A percentile compares a stretch with the other conserved stretches of the same genome.
Conservation (phyloP, 2,329 filamentous ascomycete species). For the Scortechinia acanthostroma region DNA sequence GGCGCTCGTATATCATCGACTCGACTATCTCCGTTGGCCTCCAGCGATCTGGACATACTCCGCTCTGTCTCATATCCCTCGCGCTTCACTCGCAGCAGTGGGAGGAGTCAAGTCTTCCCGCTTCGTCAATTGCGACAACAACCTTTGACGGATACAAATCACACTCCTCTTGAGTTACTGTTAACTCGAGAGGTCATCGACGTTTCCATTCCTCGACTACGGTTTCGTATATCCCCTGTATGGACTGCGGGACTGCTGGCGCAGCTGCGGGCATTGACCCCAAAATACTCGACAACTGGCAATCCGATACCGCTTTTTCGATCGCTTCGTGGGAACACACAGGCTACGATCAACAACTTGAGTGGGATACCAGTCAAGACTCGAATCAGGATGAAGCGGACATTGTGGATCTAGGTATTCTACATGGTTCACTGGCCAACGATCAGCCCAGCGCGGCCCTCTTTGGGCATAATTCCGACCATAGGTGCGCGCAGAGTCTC, state of each 20-base stretch:
- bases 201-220: too few relatives aligned
- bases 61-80: too few relatives aligned
- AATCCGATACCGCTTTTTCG: constrained; percentile 18
- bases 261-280: constrained; percentile 27
- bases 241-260: constrained; percentile 23
- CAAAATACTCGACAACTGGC: constrained; percentile 28
- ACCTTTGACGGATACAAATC: too few relatives aligned
- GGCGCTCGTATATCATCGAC: too few relatives aligned
- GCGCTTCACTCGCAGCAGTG: too few relatives aligned
- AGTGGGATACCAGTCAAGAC: constrained; percentile 27
- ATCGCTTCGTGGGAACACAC: constrained; percentile 22
- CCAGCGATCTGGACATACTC: too few relatives aligned
- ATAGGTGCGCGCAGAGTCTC: background rate
- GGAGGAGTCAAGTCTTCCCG: too few relatives aligned
- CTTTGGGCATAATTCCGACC: background rate
- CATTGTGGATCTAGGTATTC: constrained; percentile 18
- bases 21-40: too few relatives aligned
- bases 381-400: constrained; percentile 22
- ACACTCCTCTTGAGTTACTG: too few relatives aligned
- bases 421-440: constrained; percentile 15
- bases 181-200: too few relatives aligned
- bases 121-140: too few relatives aligned
- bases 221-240: too few relatives aligned
- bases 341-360: constrained; percentile 21
- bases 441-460: constrained; percentile 5